Evolutionary conservation across 192 early-diverging fungal genomes (phyloP), one percentile per base, ranked within the genome.

Genomic region (Coemansia nantahalensis): DNA sequence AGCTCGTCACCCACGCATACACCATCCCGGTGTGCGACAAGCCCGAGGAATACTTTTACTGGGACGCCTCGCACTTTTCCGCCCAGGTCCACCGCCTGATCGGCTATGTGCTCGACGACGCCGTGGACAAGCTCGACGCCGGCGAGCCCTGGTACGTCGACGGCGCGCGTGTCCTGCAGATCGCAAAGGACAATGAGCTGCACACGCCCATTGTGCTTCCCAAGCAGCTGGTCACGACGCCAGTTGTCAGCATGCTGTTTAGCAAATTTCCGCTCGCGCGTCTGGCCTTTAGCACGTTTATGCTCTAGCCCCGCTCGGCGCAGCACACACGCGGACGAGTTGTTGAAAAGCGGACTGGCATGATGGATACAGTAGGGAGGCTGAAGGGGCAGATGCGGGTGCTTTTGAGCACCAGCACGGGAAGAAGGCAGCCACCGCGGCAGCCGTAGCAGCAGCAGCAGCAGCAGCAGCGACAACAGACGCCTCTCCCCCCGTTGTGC

Each of bases 11-110:
- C 5, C 71, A 75, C 30, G 71, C 71, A 14, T 67, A 75, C 39
- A 77, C 65, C 8, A 69, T 77, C 17, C 73, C 73, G 0, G 49
- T 77, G 31, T 77, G 73, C 51, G 66, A 77, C 8, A 69, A 56
- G 16, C 73, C 73, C 14, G 73, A 77, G 11, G 62, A 65, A 38
- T 69, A 77, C 6, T 77, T 69, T 19, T 77, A 77, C 43, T 77
- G 66, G 65, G 73, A 77, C 31, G 65, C 66, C 2, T 68, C 73
- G 47, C 73, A 77, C 17, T 77, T 69, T 38, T 77, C 73, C 0
- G 73, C 66, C 5, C 73, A 69, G 31, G 49, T 77, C 14, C 65
- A 69, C 34, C 53, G 66, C 7, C 35, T 61, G 26, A 56, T 77
- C 12, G 73, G 73, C 10, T 75, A 75, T 14, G 55, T 75, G 19